Percentiles rank a stretch among this genome's conserved stretches.
Evolutionary conservation across 352 stramenopile genomes (phyloP).

Genomic region (Phytopythium kandeliae): DNA sequence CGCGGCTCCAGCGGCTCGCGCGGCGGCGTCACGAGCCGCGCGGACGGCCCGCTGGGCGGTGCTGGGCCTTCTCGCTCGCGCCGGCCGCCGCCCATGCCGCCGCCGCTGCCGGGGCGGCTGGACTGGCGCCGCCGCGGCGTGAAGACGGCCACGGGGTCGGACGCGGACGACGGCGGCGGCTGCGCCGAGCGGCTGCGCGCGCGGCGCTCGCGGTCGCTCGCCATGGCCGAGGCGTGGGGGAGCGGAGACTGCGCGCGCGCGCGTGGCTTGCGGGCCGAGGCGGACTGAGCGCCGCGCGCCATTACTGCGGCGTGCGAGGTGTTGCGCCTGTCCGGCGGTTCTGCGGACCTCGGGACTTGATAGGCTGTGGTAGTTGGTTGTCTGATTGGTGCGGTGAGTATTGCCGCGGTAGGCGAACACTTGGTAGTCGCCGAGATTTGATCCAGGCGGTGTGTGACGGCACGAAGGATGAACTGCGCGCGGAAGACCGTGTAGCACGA

Average conservation of each 20-base stretch:
- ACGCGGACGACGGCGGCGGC: not conserved
- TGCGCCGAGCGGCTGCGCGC: slow-evolving; percentile 4
- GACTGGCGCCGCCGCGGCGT: not conserved
- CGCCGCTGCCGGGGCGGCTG: not conserved
- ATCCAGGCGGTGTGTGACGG: too few species aligned
- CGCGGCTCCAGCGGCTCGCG: slow-evolving; percentile 46
- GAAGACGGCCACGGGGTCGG: slow-evolving; percentile 2
- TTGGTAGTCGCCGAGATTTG: too few species aligned
- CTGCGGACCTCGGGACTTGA: too few species aligned
- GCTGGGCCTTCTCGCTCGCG: not conserved
- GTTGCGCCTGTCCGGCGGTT: too few species aligned
- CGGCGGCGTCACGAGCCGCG: slow-evolving; percentile 36
- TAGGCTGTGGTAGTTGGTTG: too few species aligned
- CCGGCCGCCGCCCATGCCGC: not conserved
- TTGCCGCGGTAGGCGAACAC: too few species aligned
- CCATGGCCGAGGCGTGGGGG: not conserved
- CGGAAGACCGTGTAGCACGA: too few species aligned
- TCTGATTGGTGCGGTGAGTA: too few species aligned
- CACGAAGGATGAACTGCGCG: too few species aligned
- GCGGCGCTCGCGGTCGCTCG: not conserved
- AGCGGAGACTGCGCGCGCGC: not conserved
- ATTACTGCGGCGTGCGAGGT: too few species aligned
- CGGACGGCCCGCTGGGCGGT: slow-evolving; percentile 2
- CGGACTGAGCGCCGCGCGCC: too few species aligned
- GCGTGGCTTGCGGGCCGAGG: too few species aligned